Evolutionary conservation across 1,139 yeast species (phyloP), one percentile per base, ranked within the genome.

Genomic region (Geotrichum bryndzae): DNA sequence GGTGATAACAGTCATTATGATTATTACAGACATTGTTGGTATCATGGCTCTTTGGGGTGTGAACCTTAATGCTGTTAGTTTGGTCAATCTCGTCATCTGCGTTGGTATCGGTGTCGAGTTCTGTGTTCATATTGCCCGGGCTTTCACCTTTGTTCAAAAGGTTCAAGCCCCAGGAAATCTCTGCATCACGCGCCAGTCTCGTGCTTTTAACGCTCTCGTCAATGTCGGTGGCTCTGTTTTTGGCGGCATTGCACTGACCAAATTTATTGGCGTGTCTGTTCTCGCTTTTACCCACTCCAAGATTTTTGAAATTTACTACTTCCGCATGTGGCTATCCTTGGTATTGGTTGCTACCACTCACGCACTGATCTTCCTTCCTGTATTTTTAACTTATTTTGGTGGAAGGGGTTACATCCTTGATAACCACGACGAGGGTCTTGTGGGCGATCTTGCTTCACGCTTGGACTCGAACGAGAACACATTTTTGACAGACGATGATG

Each of bases 51-150:
- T 88, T 3, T 85, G 90, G 84, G 82, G 81, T 0, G 86, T 94
- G 25, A 83, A 94, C 1, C 80, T 94, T 63, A 94, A 94, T 73
- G 98, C 97, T 0, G 91, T 94, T 1, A 84, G 94, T 63, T 77
- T 94, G 65, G 98, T 94, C 27, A 94, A 94, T 69, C 79, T 94
- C 65, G 82, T 94, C 38, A 92, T 94, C 15, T 91, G 97, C 73
- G 86, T 88, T 3, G 99, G 99, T 0, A 78, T 94, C 56, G 94
- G 96, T 0, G 96, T 94, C 51, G 99, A 94, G 73, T 94, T 94
- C 70, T 90, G 97, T 60, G 84, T 88, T 35, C 98, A 94, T 72
- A 81, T 94, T 62, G 88, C 92, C 0, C 80, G 95, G 63, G 91
- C 95, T 0, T 94, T 85, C 72, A 82, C 87, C 38, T 80, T 81